Evolutionary conservation across 2,329 filamentous ascomycete genomes (phyloP), one percentile per base, ranked within the genome.

Genomic region (Mariannaea elegans): DNA sequence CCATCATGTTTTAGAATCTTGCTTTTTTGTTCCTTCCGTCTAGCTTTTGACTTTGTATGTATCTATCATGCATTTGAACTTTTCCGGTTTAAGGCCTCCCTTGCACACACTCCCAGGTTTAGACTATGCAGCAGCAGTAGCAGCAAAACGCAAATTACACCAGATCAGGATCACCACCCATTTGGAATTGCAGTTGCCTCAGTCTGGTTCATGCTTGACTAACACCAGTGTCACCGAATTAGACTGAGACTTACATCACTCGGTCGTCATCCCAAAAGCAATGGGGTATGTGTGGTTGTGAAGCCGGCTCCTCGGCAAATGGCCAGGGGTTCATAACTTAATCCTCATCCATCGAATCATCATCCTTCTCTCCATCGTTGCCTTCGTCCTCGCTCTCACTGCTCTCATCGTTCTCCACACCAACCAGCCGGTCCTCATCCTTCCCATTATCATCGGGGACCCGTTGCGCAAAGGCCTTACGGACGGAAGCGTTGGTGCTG

Each of bases 401-500:
- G 65, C 88, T 90, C 63, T 88, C 87, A 54, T 89, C 84, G 44
- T 89, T 85, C 32, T 85, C 83, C 46, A 97, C 82, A 1, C 90
- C 91, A 5, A 98, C 87, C 46, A 95, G 80, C 57, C 92, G 86
- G 77, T 99, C 94, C 75, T 87, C 84, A 21, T 88, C 87, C 14
- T 82, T 87, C 47, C 86, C 86, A 7, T 82, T 73, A 65, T 70
- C 84, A 57, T 94, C 83, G 58, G 78, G 77, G 9, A 81, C 71
- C 87, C 89, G 71, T 81, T 87, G 32, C 2, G 91, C 93, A 79
- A 99, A 99, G 2, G 90, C 89, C 64, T 90, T 86, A 59, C 95
- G 87, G 29, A 99, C 93, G 23, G 91, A 90, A 13, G 87, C 87
- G 75, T 99, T 99, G 57, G 95, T 99, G 75, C 92, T 87, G 19